Conservation (phyloP, 2,329 filamentous ascomycete species). For the Scedosporium apiospermum region DNA sequence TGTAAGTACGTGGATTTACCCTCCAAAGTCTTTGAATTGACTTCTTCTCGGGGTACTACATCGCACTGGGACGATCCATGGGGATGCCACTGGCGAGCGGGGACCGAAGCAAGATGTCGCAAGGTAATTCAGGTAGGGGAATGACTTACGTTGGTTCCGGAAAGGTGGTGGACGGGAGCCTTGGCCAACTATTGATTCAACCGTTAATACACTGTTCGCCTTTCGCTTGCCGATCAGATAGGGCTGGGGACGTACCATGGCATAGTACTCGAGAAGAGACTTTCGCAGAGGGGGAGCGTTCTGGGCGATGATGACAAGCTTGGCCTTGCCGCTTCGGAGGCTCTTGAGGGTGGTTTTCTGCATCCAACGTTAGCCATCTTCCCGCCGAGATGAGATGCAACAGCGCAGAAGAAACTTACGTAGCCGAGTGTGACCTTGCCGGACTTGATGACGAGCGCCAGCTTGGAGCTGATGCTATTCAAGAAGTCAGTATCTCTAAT, state of each 20-base stretch:
- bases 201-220: too few species aligned
- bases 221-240: too few species aligned
- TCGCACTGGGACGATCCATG: neutral
- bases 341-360: constrained; percentile 57
- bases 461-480: constrained; percentile 55
- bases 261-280: constrained; percentile 93
- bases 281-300: constrained; percentile 98
- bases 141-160: constrained; percentile 92
- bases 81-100: neutral
- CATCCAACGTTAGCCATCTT: constrained; percentile 3
- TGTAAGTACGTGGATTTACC: constrained; percentile 55
- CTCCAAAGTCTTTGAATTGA: constrained; percentile 75
- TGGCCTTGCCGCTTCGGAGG: constrained; percentile 92
- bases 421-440: constrained; percentile 77
- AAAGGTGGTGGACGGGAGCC: constrained; percentile 95
- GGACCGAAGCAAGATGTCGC: neutral
- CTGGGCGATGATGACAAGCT: constrained; percentile 87
- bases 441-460: constrained; percentile 55
- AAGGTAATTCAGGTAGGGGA: constrained; percentile 14
- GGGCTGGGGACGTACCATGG: constrained; percentile 35
- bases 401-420: constrained; percentile 9
- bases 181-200: constrained; percentile 55
- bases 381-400: neutral
- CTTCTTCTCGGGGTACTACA: constrained; percentile 80
- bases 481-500: neutral